A percentile compares a stretch with the other conserved stretches of the same genome.
Evolutionary conservation across 805 yeast genomes (phyloP).

Genomic region (Peterozyma toletana): DNA sequence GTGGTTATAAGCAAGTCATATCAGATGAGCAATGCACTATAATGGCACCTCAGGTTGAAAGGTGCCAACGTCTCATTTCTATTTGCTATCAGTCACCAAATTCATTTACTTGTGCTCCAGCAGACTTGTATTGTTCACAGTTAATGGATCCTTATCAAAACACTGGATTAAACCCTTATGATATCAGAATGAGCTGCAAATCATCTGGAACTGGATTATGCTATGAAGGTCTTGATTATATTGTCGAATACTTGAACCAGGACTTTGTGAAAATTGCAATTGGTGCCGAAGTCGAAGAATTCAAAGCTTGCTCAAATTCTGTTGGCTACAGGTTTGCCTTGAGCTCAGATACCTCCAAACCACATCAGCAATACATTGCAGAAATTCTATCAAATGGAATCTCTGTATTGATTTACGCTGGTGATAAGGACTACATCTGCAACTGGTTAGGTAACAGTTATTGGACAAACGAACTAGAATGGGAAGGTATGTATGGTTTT

Average conservation of each 20-base stretch:
- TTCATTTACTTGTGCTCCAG: constrained; percentile 86
- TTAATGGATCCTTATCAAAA: constrained; percentile 74
- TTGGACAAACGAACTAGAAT: constrained; percentile 72
- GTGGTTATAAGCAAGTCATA: constrained; percentile 72
- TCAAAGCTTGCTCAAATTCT: constrained; percentile 69
- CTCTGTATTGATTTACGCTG: constrained; percentile 88
- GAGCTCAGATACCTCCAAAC: constrained; percentile 89
- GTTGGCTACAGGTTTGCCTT: constrained; percentile 73
- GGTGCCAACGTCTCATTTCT: constrained; percentile 70
- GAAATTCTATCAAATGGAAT: constrained; percentile 63
- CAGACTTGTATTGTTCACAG: constrained; percentile 82
- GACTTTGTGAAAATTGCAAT: constrained; percentile 71
- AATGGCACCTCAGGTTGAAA: constrained; percentile 61
- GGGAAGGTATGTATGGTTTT: constrained; percentile 51
- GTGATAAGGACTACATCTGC: constrained; percentile 93
- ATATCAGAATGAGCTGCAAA: constrained; percentile 76
- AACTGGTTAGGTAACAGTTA: constrained; percentile 93
- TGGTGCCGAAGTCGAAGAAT: constrained; percentile 84
- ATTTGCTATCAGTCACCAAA: constrained; percentile 70
- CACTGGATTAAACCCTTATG: constrained; percentile 89
- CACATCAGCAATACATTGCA: constrained; percentile 71
- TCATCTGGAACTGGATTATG: constrained; percentile 53
- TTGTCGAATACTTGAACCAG: constrained; percentile 72
- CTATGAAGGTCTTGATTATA: constrained; percentile 66
- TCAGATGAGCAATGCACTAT: constrained; percentile 70